These are phyloP conservation scores for Aciculosporium take DNA, from an alignment of 2,329 filamentous ascomycete genomes.

Conservation along the genomic window DNA sequence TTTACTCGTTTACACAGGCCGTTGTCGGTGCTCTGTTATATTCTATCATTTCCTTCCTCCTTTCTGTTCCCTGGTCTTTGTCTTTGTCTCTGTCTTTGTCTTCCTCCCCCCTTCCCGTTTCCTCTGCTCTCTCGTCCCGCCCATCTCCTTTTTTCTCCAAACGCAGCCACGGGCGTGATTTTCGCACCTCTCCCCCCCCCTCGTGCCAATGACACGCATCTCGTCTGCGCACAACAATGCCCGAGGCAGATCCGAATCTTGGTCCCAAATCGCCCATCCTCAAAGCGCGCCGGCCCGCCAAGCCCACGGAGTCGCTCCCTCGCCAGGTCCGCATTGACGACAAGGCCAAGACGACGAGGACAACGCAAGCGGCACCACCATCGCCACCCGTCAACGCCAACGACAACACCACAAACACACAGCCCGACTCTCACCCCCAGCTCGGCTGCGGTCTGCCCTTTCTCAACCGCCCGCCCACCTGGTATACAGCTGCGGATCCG, in stretches of 20 bases:
- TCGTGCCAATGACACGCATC: slow-evolving; percentile 1
- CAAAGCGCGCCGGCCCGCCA: slow-evolving; percentile 13
- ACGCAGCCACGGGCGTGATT: neutral
- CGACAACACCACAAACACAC: slow-evolving; percentile 5
- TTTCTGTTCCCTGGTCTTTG: neutral
- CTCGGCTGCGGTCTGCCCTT: slow-evolving; percentile 11
- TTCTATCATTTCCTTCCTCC: neutral
- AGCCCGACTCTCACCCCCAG: slow-evolving; percentile 6
- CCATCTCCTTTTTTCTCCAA: neutral
- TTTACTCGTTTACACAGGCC: neutral
- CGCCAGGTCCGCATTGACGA: slow-evolving; percentile 20
- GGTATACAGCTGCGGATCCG: slow-evolving; percentile 21
- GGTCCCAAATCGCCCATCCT: slow-evolving; percentile 18
- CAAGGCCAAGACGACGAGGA: neutral
- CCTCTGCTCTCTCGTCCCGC: neutral
- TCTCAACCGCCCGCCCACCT: slow-evolving; percentile 11
- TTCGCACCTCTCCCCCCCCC: neutral
- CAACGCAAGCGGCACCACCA: neutral
- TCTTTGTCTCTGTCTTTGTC: slow-evolving; percentile 1
- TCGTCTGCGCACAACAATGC: slow-evolving; percentile 11
- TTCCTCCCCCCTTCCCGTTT: slow-evolving; percentile 1
- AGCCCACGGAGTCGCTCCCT: slow-evolving; percentile 13
- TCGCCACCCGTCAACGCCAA: neutral
- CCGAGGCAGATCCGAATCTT: slow-evolving; percentile 11
- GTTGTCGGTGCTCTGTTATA: neutral